Evolutionary conservation across 2,329 filamentous ascomycete species (phyloP).

Genomic region (Trichoderma atrobrunneum): DNA sequence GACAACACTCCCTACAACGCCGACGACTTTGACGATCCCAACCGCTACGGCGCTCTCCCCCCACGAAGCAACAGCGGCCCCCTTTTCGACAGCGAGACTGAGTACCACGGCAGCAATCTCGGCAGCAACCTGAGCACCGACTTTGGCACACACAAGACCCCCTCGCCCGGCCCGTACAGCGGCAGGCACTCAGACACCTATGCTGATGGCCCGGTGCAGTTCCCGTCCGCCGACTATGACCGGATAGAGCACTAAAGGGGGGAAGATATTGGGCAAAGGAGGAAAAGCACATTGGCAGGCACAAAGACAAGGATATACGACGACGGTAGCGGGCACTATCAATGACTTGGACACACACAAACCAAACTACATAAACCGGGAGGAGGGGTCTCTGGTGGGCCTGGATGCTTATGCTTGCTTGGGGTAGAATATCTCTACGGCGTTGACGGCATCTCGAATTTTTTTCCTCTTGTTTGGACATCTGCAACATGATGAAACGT

Average conservation of each 20-base stretch:
- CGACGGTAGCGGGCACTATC: conserved; percentile 15
- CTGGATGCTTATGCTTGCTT: conserved; percentile 17
- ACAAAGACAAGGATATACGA: conserved; percentile 6
- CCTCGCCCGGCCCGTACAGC: conserved; percentile 27
- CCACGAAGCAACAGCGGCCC: conserved; percentile 36
- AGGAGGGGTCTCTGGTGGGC: not conserved
- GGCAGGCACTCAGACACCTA: conserved; percentile 41
- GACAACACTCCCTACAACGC: conserved; percentile 39
- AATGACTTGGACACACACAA: conserved; percentile 10
- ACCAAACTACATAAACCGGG: conserved; percentile 21
- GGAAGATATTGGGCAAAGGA: not conserved
- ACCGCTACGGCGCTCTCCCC: conserved; percentile 40
- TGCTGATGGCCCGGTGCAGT: conserved; percentile 50
- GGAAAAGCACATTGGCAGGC: not conserved
- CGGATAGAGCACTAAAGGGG: conserved; percentile 35
- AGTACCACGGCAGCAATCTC: conserved; percentile 39
- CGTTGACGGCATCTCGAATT: conserved; percentile 15
- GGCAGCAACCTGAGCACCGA: conserved; percentile 22
- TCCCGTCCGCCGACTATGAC: conserved; percentile 58
- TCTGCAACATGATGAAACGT: conserved; percentile 11
- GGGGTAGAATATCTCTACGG: conserved; percentile 14
- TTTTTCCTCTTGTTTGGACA: conserved; percentile 13
- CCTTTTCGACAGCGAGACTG: conserved; percentile 50
- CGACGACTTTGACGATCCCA: conserved; percentile 40
- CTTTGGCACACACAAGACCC: conserved; percentile 8